Evolutionary conservation across 331 rosid genomes (phyloP), one percentile per base, ranked within the genome.

Genomic region (Spiraea crenata): DNA sequence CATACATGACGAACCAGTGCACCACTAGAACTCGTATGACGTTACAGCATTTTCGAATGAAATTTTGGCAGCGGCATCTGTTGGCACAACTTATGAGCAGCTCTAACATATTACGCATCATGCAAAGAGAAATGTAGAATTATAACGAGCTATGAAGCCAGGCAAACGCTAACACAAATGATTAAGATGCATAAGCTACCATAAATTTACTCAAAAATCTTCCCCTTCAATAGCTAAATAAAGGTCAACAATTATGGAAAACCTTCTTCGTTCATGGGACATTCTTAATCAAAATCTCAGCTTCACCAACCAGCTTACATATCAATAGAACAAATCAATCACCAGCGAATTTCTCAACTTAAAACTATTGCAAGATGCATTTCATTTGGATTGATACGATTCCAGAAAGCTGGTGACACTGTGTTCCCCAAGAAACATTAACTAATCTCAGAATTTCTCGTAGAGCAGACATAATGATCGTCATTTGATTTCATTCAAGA

Each of bases 401-500:
- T 57, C 56, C 17, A 40, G 46, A 57, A 34, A 61, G 65, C 57
- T 44, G 35, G 37, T 57, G 59, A 42, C 59, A n/a, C 35, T 17
- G 65, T 42, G 10, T 57, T 44, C 62, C 65, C 37, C 55, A 45
- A 35, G 56, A 70, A 70, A 70, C 38, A 45, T 34, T 13, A 47
- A 57, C 57, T 70, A 34, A 45, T 57, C 65, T 57, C 66, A 41
- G 40, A 40, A 25, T 16, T 39, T 15, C 70, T 51, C 17, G 0
- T 34, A 17, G 20, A 35, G 63, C 58, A 65, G 52, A 40, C 78
- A 35, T 49, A 61, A 59, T 20, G 19, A 13, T 59, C 10, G 39
- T 31, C 41, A 31, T 48, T 61, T 46, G 0, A 17, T 38, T 66
- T 87, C 80, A 90, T 76, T 90, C 96, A 74, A 90, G 67, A 50